phyloP scores from a whole-genome alignment of 2,329 filamentous ascomycete species.

The Xylariales sp. region DNA sequence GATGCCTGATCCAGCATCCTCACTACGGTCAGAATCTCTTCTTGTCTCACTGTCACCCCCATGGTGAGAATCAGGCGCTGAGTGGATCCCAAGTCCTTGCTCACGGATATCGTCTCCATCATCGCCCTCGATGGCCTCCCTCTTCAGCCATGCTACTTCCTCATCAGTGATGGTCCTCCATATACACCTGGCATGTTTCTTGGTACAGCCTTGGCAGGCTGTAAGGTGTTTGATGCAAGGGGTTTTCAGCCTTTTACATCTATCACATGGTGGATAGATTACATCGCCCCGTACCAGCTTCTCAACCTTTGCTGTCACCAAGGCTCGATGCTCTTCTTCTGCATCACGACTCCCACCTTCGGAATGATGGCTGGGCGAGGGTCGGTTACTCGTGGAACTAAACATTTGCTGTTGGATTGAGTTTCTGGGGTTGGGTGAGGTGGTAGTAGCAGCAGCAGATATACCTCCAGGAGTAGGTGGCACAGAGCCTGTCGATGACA shows the following conservation, averaged over 20 bases:
- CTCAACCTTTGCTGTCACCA: conserved; percentile 74
- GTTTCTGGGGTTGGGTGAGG: conserved; percentile 21
- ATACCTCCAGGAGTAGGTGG: conserved; percentile 24
- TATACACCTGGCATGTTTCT: conserved; percentile 83
- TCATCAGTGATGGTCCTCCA: conserved; percentile 79
- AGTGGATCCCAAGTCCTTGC: conserved; percentile 11
- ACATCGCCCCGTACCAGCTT: conserved; percentile 67
- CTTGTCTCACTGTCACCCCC: conserved; percentile 15
- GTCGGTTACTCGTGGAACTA: conserved; percentile 18
- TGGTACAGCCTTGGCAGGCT: conserved; percentile 81
- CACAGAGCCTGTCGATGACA: conserved; percentile 22
- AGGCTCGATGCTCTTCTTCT: conserved; percentile 34
- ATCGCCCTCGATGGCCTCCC: conserved; percentile 22
- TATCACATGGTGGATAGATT: conserved; percentile 79
- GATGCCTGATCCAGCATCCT: conserved; percentile 15
- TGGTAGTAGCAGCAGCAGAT: too few relatives aligned
- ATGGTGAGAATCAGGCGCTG: conserved; percentile 15
- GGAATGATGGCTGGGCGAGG: conserved; percentile 20
- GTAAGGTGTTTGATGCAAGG: conserved; percentile 83
- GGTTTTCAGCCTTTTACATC: conserved; percentile 74
- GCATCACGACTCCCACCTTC: conserved; percentile 22
- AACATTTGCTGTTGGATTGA: conserved; percentile 21
- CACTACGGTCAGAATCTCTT: conserved; percentile 16
- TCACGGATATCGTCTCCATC: conserved; percentile 22
- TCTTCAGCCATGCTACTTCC: conserved; percentile 44